Evolutionary conservation across 2,329 filamentous ascomycete genomes (phyloP).

Genomic region (Diaporthe sp.): DNA sequence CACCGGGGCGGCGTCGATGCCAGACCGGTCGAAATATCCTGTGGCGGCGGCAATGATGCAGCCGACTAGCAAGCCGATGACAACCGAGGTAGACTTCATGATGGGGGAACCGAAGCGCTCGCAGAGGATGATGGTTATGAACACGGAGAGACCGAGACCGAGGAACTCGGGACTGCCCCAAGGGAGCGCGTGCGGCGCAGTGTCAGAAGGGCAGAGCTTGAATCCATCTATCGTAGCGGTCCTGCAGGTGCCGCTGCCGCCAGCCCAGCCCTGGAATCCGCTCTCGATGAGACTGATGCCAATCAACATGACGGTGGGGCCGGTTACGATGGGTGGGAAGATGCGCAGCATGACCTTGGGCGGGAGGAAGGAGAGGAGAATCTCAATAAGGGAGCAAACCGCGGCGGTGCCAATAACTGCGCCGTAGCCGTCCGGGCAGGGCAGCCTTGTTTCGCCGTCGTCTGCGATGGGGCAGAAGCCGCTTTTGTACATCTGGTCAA

Average conservation of each 20-base stretch:
- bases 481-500: conserved; percentile 82
- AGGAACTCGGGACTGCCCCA: conserved; percentile 87
- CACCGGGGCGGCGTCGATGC: conserved; percentile 78
- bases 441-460: conserved; percentile 74
- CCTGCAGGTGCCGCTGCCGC: conserved; percentile 74
- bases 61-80: conserved; percentile 79
- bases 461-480: conserved; percentile 73
- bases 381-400: conserved; percentile 76
- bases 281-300: conserved; percentile 79
- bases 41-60: conserved; percentile 84
- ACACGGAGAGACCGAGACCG: conserved; percentile 83
- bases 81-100: conserved; percentile 84
- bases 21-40: conserved; percentile 82
- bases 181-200: conserved; percentile 77
- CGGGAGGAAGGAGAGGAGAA: conserved; percentile 80
- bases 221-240: conserved; percentile 66
- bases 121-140: conserved; percentile 82
- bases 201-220: conserved; percentile 74
- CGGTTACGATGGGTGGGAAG: conserved; percentile 76
- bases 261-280: conserved; percentile 84
- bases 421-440: conserved; percentile 83
- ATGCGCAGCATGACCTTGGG: conserved; percentile 76
- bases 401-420: conserved; percentile 78
- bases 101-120: conserved; percentile 86
- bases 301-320: conserved; percentile 70